Conservation (phyloP, 2,329 filamentous ascomycete genomes). For the Stemphylium beticola region DNA sequence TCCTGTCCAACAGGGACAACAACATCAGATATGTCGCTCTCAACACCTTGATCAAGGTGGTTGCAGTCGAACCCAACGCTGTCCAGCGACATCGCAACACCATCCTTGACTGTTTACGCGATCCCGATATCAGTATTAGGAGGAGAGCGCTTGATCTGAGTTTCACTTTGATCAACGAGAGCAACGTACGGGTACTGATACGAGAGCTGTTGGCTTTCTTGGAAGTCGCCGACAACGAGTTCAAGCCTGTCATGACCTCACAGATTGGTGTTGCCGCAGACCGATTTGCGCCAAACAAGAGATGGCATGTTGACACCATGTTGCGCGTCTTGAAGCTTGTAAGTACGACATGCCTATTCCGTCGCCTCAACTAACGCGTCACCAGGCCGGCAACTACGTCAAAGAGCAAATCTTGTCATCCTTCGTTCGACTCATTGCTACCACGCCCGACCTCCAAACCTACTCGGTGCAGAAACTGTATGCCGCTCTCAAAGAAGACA, state of each 20-base stretch:
- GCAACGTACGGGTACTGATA: constrained; percentile 92
- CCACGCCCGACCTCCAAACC: constrained; percentile 90
- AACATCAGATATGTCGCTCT: constrained; percentile 98
- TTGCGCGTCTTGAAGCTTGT: constrained; percentile 83
- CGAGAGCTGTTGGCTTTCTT: constrained; percentile 92
- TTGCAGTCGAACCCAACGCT: constrained; percentile 96
- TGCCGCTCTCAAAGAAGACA: constrained; percentile 87
- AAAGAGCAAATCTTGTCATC: constrained; percentile 98
- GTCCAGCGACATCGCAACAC: constrained; percentile 97
- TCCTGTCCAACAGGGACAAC: constrained; percentile 97
- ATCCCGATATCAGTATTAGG: constrained; percentile 97
- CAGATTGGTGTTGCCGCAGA: constrained; percentile 98
- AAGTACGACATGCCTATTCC: constrained; percentile 11
- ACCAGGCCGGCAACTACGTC: constrained; percentile 84
- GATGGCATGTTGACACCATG: constrained; percentile 99
- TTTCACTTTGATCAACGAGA: constrained; percentile 97
- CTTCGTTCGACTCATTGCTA: constrained; percentile 93
- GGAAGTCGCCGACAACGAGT: constrained; percentile 96
- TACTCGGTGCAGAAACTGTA: constrained; percentile 98
- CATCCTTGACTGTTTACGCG: constrained; percentile 91
- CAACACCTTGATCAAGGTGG: constrained; percentile 97
- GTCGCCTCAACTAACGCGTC: constrained; percentile 13
- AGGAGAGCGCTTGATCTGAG: constrained; percentile 94
- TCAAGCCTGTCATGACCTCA: constrained; percentile 97
- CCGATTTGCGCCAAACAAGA: constrained; percentile 92